Conservation (phyloP, 108 stramenopile genomes). For the Cyclotella cryptica region DNA sequence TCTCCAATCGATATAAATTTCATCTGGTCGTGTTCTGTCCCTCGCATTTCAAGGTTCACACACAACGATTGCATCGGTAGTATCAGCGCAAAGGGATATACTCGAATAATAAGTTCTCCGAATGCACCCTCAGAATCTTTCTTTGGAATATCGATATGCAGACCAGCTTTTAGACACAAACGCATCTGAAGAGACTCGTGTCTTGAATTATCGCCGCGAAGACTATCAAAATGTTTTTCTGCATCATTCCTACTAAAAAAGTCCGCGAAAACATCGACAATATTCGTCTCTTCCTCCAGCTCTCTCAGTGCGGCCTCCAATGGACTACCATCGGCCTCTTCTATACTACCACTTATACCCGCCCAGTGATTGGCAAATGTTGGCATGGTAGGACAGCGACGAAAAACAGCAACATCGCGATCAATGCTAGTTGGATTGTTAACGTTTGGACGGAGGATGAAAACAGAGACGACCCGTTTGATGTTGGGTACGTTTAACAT, state of each 20-base stretch:
- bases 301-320: slow-evolving; percentile 55
- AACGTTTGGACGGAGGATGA: slow-evolving; percentile 42
- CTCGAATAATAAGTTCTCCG: slow-evolving; percentile 56
- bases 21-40: slow-evolving; percentile 62
- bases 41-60: slow-evolving; percentile 39
- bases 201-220: background rate
- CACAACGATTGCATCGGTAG: slow-evolving; percentile 19
- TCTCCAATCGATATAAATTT: slow-evolving; percentile 47
- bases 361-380: slow-evolving; percentile 59
- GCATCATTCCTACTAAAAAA: background rate
- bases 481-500: slow-evolving; percentile 21
- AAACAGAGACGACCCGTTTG: slow-evolving; percentile 53
- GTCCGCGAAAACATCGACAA: slow-evolving; percentile 21
- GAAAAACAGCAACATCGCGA: slow-evolving; percentile 33
- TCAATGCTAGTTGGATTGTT: background rate
- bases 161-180: slow-evolving; percentile 25
- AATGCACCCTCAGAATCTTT: slow-evolving; percentile 26
- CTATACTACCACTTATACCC: slow-evolving; percentile 55
- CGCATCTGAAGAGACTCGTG: slow-evolving; percentile 6
- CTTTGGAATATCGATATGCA: slow-evolving; percentile 51
- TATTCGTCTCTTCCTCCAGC: slow-evolving; percentile 59
- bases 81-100: slow-evolving; percentile 58
- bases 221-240: background rate
- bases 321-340: slow-evolving; percentile 54
- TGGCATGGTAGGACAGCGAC: slow-evolving; percentile 57